These are phyloP conservation scores for Pseudonitzschia multiseries DNA, from an alignment of 108 stramenopile genomes.

Conservation along the genomic window DNA sequence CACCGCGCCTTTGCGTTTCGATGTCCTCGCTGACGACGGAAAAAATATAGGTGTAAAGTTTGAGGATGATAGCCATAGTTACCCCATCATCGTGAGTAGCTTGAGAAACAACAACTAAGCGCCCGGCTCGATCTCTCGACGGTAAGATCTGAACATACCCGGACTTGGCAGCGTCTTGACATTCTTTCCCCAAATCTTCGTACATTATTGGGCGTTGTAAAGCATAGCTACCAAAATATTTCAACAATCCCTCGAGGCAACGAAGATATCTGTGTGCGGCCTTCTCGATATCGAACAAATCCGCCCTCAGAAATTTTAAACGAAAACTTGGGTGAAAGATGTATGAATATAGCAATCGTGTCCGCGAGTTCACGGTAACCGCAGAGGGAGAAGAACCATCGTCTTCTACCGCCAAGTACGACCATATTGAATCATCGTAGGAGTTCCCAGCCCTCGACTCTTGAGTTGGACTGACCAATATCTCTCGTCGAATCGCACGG, in stretches of 20 bases:
- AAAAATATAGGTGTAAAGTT: conserved; percentile 14
- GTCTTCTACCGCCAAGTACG: background rate
- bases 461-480: background rate
- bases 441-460: background rate
- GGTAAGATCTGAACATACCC: background rate
- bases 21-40: background rate
- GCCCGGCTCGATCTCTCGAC: conserved; percentile 3
- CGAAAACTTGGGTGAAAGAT: conserved; percentile 4
- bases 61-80: background rate
- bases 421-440: conserved; percentile 6
- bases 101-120: background rate
- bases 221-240: conserved; percentile 5
- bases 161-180: background rate
- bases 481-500: conserved; percentile 5
- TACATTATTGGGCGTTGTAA: background rate
- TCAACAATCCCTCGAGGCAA: background rate
- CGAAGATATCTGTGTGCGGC: conserved; percentile 2
- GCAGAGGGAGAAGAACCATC: background rate
- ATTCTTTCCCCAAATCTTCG: conserved; percentile 11
- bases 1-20: conserved; percentile 25
- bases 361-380: background rate
- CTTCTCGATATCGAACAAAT: conserved; percentile 12
- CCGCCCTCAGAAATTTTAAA: conserved; percentile 14
- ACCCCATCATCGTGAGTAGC: background rate
- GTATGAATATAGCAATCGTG: conserved; percentile 7